Evolutionary conservation across 2,329 filamentous ascomycete species (phyloP), one percentile per base, ranked within the genome.

Genomic region (Microdochium trichocladiopsis): DNA sequence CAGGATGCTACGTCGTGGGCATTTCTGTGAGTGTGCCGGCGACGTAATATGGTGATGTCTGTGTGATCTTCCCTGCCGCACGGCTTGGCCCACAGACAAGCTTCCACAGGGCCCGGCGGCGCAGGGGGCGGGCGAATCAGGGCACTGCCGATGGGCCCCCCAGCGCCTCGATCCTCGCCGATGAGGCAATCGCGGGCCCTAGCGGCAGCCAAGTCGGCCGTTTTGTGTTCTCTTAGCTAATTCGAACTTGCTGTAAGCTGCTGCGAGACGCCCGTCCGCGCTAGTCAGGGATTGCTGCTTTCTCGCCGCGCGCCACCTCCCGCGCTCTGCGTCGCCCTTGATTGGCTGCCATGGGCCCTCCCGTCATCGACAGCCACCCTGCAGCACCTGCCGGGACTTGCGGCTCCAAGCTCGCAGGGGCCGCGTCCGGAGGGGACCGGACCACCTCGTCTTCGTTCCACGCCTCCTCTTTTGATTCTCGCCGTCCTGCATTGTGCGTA

Each of bases 131-230:
- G 18, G 18, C 41, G n/a, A 45, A 45, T 45, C 41, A 45, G 41
- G 4, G 14, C 16, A 3, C 3, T 3, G 21, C 18, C 5, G 41
- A 6, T 4, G 41, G 6, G 18, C 6, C 41, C 6, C 9, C 18
- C 9, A 14, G n/a, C 3, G 3, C 41, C 28, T 31, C 28, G 28
- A 31, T 31, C 8, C 8, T 14, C 8, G 28, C 16, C 41, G 41
- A 45, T 45, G 41, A 45, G 41, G 41, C 41, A 45, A 45, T 45
- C 3, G 41, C 16, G 14, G 6, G 5, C 8, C 36, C 36, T 14
- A 45, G 41, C 41, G 41, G 41, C 41, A 45, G 41, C 41, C 41
- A 45, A 45, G 41, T 45, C 41, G 41, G 41, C 41, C 41, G 41
- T 45, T 45, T 23, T 45, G 41, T 18, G 22, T 22, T 22, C 41